Evolutionary conservation across 2,329 filamentous ascomycete genomes (phyloP).

Genomic region (Exophiala sideris): DNA sequence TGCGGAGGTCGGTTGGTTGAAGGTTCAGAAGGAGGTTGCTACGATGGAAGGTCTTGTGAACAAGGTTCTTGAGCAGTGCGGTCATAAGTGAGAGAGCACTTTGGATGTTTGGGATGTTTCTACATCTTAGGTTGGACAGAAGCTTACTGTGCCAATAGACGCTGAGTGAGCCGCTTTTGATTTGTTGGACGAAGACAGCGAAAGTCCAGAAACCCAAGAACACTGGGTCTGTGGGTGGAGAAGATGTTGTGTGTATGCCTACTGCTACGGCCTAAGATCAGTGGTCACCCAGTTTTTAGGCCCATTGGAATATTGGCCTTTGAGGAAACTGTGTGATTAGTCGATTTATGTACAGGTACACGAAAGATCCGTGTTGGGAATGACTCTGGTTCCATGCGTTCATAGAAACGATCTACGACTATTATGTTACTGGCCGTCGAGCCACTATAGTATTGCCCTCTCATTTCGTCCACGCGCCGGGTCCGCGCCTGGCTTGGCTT

Average conservation of each 20-base stretch:
- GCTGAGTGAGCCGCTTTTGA: too few relatives aligned
- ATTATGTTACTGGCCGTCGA: too few relatives aligned
- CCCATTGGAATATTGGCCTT: too few relatives aligned
- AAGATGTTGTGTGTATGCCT: neutral
- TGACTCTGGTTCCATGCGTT: neutral
- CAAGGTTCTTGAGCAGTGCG: neutral
- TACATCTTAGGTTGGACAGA: too few relatives aligned
- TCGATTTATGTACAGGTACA: too few relatives aligned
- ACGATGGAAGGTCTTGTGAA: conserved; percentile 8
- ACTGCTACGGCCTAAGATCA: neutral
- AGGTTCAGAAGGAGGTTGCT: conserved; percentile 14
- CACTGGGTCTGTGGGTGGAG: neutral
- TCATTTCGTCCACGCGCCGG: too few relatives aligned
- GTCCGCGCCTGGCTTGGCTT: neutral
- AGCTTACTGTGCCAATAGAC: too few relatives aligned
- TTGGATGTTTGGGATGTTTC: neutral
- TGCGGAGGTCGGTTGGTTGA: conserved; percentile 26
- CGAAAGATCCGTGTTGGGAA: neutral
- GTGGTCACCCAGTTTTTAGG: neutral
- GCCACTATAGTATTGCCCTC: too few relatives aligned
- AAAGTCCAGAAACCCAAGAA: too few relatives aligned
- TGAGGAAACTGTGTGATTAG: too few relatives aligned
- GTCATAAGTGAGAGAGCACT: neutral
- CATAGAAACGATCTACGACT: too few relatives aligned
- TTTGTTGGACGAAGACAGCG: too few relatives aligned